Conservation (phyloP, 2,329 filamentous ascomycete genomes). For the Ophiobolus disseminans region DNA sequence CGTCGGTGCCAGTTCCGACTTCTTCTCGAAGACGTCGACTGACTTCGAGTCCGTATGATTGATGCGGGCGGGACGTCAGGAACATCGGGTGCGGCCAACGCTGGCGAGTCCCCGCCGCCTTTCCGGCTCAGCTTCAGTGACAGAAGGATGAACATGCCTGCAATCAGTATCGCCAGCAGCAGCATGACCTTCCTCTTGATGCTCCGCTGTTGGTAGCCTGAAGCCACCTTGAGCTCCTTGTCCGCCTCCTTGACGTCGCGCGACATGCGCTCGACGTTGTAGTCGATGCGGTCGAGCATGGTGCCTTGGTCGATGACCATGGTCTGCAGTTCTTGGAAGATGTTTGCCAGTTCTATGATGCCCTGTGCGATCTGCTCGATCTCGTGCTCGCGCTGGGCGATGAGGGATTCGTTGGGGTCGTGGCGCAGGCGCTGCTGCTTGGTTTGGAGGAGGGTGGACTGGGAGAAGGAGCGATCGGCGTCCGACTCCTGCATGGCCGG, state of each 20-base stretch:
- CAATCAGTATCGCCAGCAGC: constrained; percentile 82
- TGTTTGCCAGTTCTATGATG: constrained; percentile 94
- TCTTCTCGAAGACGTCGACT: constrained; percentile 20
- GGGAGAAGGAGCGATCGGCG: constrained; percentile 89
- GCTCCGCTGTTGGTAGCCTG: constrained; percentile 84
- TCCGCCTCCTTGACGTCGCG: constrained; percentile 91
- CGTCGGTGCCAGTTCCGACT: constrained; percentile 44
- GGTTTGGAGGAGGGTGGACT: constrained; percentile 84
- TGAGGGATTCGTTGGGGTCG: constrained; percentile 75
- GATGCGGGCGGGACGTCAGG: constrained; percentile 30
- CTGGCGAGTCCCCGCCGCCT: constrained; percentile 31
- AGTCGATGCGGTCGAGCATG: constrained; percentile 64
- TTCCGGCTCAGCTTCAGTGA: constrained; percentile 76
- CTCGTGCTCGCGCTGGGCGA: constrained; percentile 90
- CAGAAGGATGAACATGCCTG: constrained; percentile 82
- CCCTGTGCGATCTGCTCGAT: constrained; percentile 98
- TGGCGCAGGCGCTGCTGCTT: constrained; percentile 67
- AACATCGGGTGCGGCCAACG: constrained; percentile 20
- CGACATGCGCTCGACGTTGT: constrained; percentile 96
- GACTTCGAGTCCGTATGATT: constrained; percentile 21
- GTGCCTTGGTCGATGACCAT: constrained; percentile 73
- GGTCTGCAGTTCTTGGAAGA: constrained; percentile 92
- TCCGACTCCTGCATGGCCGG: constrained; percentile 88
- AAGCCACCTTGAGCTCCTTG: constrained; percentile 87
- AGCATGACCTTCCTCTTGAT: constrained; percentile 94